Conservation (phyloP, 2,329 filamentous ascomycete genomes). For the Fusarium longipes region DNA sequence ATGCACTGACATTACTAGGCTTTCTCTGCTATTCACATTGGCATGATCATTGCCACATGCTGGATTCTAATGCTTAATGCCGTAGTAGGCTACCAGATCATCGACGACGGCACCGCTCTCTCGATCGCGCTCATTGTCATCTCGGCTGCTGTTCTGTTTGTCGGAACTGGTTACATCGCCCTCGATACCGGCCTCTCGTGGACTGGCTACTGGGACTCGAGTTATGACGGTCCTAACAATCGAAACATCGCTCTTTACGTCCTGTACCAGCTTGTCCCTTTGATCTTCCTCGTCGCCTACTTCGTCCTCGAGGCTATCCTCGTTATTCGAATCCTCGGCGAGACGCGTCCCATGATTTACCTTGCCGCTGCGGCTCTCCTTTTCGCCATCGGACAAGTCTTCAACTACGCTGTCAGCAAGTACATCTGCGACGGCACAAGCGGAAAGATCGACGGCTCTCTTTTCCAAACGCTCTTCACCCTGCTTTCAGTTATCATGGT, state of each 20-base stretch:
- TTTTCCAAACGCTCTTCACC: constrained; percentile 95
- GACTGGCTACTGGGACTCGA: constrained; percentile 80
- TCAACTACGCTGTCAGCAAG: constrained; percentile 93
- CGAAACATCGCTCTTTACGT: constrained; percentile 90
- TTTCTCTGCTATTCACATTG: constrained; percentile 91
- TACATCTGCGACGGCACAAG: constrained; percentile 87
- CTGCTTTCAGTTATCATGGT: constrained; percentile 82
- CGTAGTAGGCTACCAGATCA: constrained; percentile 88
- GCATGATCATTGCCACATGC: constrained; percentile 84
- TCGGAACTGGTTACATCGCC: constrained; percentile 95
- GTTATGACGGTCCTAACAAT: constrained; percentile 74
- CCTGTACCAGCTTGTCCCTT: constrained; percentile 88
- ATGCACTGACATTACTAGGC: constrained; percentile 62
- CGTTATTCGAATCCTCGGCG: constrained; percentile 86
- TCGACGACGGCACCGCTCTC: constrained; percentile 91
- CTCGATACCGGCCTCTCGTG: constrained; percentile 91
- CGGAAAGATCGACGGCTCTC: constrained; percentile 89
- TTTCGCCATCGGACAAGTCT: constrained; percentile 93
- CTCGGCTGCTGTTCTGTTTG: constrained; percentile 78
- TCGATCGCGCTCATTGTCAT: constrained; percentile 80
- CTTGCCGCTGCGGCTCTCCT: constrained; percentile 78
- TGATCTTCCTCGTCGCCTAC: constrained; percentile 89
- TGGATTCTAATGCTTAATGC: constrained; percentile 96
- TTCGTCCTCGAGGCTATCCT: constrained; percentile 86
- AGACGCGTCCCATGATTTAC: constrained; percentile 93